Base-by-base conservation (phyloP, 140 eudicot genomes). In the Ambrosia hybrid region DNA sequence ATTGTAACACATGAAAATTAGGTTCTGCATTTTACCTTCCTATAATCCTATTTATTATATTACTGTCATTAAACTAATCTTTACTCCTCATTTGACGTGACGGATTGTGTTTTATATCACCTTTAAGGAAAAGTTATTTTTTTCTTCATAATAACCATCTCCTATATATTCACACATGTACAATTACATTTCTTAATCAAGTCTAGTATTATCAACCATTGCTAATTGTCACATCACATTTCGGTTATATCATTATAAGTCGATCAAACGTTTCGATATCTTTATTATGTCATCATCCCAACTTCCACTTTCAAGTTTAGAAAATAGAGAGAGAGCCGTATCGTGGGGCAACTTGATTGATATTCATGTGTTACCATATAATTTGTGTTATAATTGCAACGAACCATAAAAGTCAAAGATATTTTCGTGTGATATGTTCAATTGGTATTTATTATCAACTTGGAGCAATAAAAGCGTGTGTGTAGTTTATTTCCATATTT, bases 401-500 rank as follows among this genome's bases (percentile, higher is more conserved):
- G 9, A 36, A 68, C 52, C 16, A 57, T 58, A 58, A 59, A 58
- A 68, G 80, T 76, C 80, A 76, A 76, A 59, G 21, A 5, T 62
- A 62, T 62, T 62, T 62, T 13, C 68, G 68, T 62, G 68, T 62
- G 68, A 62, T 78, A 76, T 56, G 77, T 37, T 37, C 52, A 64
- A 21, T 13, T 76, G 34, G 73, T 74, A 65, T 74, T 39, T 39
- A 77, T 77, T 77, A 72, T 70, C 81, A 61, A 77, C 61, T 77
- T 77, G 72, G 60, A 63, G 67, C 12, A 41, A 77, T 71, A 62
- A 70, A 77, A n/a, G 67, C 51, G 21, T 68, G 49, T 61, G 30
- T 38, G 10, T 61, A 17, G 17, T 58, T 59, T 9, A 70, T 61
- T 69, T 48, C 81, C 14, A 69, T 3, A 51, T 71, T 43, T 55